phyloP scores from a whole-genome alignment of 495 filamentous ascomycete species.

The Rhypophila decipiens region DNA sequence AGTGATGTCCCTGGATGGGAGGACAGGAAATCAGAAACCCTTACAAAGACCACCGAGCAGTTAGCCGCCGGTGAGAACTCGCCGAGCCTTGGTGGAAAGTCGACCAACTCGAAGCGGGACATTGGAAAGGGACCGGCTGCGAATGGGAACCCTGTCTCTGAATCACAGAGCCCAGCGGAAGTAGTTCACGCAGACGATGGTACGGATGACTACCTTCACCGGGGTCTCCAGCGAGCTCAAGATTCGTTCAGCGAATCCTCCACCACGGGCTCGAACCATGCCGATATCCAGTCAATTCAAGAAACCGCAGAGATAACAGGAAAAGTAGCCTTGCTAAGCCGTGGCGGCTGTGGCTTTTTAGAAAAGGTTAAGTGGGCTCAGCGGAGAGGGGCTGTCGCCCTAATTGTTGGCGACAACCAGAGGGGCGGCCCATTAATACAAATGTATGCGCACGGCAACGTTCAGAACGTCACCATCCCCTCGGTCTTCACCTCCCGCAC shows the following conservation, averaged over 20 bases:
- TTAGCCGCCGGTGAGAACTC: slow-evolving; percentile 16
- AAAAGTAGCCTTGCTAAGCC: slow-evolving; percentile 82
- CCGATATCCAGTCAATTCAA: slow-evolving; percentile 92
- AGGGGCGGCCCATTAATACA: slow-evolving; percentile 82
- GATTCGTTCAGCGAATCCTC: slow-evolving; percentile 24
- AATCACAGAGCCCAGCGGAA: slow-evolving; percentile 15
- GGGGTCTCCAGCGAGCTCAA: slow-evolving; percentile 42
- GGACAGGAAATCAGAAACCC: slow-evolving; percentile 31
- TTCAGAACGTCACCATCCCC: slow-evolving; percentile 88
- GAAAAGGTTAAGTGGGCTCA: slow-evolving; percentile 98
- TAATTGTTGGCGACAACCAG: slow-evolving; percentile 93
- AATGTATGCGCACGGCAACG: slow-evolving; percentile 95
- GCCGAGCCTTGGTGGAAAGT: neutral
- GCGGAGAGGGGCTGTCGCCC: slow-evolving; percentile 73
- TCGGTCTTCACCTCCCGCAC: slow-evolving; percentile 92
- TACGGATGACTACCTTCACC: slow-evolving; percentile 86
- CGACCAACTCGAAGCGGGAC: slow-evolving; percentile 13
- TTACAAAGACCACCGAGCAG: slow-evolving; percentile 13
- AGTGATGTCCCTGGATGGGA: slow-evolving; percentile 95
- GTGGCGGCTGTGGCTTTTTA: slow-evolving; percentile 92
- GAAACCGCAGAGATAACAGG: slow-evolving; percentile 91
- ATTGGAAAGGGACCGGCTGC: slow-evolving; percentile 15
- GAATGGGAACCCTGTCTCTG: slow-evolving; percentile 16
- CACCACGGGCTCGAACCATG: slow-evolving; percentile 52
- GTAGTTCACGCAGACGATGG: slow-evolving; percentile 56